Evolutionary conservation across 768 basidiomycete genomes (phyloP).

Genomic region (Mycena floridula): DNA sequence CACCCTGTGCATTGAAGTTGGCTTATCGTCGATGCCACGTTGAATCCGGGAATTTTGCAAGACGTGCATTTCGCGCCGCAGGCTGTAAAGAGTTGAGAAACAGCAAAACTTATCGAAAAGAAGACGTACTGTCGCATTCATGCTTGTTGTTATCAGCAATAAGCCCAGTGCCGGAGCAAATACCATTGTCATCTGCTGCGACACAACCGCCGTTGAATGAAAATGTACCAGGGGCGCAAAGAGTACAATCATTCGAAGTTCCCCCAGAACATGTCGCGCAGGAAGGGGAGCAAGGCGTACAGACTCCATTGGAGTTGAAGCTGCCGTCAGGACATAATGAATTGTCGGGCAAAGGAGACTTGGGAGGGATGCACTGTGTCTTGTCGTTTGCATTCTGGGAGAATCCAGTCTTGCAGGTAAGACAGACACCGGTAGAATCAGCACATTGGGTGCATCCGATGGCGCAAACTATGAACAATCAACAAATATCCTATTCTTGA

Average conservation of each 20-base stretch:
- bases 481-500: constrained; percentile 3
- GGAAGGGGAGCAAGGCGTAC: constrained; percentile 52
- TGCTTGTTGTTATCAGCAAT: constrained; percentile 78
- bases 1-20: constrained; percentile 74
- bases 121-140: constrained; percentile 73
- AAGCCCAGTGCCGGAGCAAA: constrained; percentile 64
- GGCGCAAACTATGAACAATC: constrained; percentile 48
- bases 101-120: neutral
- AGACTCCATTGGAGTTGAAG: constrained; percentile 49
- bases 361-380: constrained; percentile 56
- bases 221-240: constrained; percentile 59
- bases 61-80: constrained; percentile 80
- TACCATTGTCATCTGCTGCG: constrained; percentile 54
- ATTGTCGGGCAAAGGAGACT: constrained; percentile 44
- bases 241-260: constrained; percentile 64
- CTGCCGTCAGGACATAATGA: constrained; percentile 58
- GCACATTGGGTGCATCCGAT: constrained; percentile 70
- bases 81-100: constrained; percentile 32
- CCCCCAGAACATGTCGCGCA: constrained; percentile 69
- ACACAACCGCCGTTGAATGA: constrained; percentile 70
- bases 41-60: constrained; percentile 73
- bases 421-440: constrained; percentile 61
- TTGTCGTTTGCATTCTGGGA: constrained; percentile 59
- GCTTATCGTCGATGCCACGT: constrained; percentile 53
- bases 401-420: constrained; percentile 65